Base-by-base conservation (phyloP, 139 green algal species). In the Chlamydomonas sp. region DNA sequence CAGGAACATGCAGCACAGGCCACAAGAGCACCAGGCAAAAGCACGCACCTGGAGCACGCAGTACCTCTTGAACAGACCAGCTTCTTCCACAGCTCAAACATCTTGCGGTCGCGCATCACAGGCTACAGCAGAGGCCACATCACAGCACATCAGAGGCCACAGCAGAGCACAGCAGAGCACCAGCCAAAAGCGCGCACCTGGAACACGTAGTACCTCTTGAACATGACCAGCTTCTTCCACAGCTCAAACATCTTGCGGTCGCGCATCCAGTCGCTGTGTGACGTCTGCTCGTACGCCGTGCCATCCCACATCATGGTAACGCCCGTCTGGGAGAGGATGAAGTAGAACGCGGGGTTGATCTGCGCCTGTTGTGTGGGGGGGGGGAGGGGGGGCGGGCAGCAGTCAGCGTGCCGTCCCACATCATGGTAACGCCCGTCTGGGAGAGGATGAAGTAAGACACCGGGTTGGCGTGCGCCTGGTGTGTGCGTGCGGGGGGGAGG, bases 171-270 rank as follows among this genome's bases (percentile, higher is more conserved):
- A n/a, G n/a, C n/a, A n/a, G n/a, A n/a, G n/a, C n/a, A n/a, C n/a
- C n/a, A n/a, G n/a, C n/a, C n/a, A n/a, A n/a, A 50, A 4, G n/a
- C 13, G 60, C 71, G 48, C 16, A 78, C 76, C 57, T 74, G 43
- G 35, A 74, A 82, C 34, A 82, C 20, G n/a, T 57, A 30, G 26
- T 69, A 69, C 62, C 76, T 76, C 38, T 75, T 76, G 58, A 82
- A 82, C 43, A 79, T 71, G 30, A 82, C 76, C 58, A 82, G 69
- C 72, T 79, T 79, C 36, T 76, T 76, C 35, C 79, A 69, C 39
- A 82, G 49, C 1, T 68, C 65, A 58, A 77, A 82, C 24, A 82
- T 38, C 72, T 77, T 67, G 10, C 58, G 58, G n/a, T 82, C 65
- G 22, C 76, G 72, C 35, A 77, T 67, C 76, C 76, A 82, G 35